Percentiles rank a stretch among this genome's conserved stretches.
Evolutionary conservation across 495 filamentous ascomycete genomes (phyloP).

Genomic region (Podospora fimiseda): DNA sequence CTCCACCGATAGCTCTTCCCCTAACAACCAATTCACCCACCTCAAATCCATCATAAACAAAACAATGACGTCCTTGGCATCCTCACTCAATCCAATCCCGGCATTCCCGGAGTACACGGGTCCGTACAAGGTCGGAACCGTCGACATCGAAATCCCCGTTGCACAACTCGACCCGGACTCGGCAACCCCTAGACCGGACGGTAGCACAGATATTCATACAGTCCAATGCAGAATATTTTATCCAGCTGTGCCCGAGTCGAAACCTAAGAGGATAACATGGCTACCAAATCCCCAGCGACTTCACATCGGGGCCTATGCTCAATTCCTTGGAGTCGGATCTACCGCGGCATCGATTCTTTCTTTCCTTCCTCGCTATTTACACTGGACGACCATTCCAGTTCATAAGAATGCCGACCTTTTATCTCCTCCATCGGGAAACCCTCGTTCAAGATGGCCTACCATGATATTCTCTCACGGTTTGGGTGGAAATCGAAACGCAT

Average conservation of each 20-base stretch:
- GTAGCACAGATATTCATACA: constrained; percentile 48
- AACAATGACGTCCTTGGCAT: constrained; percentile 16
- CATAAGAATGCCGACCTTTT: constrained; percentile 37
- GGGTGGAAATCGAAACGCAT: constrained; percentile 66
- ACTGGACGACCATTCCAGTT: constrained; percentile 55
- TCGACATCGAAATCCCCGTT: constrained; percentile 68
- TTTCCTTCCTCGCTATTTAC: constrained; percentile 57
- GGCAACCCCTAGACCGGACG: constrained; percentile 44
- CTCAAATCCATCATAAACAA: no score
- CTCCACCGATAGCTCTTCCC: no score
- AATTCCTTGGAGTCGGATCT: constrained; percentile 56
- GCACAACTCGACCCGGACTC: constrained; percentile 43
- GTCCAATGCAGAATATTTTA: constrained; percentile 73
- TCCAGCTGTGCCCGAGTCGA: constrained; percentile 47
- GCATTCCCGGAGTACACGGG: constrained; percentile 64
- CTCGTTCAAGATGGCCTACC: constrained; percentile 58
- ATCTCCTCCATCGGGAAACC: constrained; percentile 21
- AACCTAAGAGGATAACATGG: constrained; percentile 52
- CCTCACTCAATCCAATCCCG: constrained; percentile 40
- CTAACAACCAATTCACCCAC: no score
- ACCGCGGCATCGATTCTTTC: constrained; percentile 53
- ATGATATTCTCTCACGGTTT: constrained; percentile 78
- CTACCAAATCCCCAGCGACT: constrained; percentile 65
- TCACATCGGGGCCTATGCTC: constrained; percentile 59
- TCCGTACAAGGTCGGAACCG: constrained; percentile 64